Conservation (phyloP, 139 green algal species). For the Trebouxia sp. region DNA sequence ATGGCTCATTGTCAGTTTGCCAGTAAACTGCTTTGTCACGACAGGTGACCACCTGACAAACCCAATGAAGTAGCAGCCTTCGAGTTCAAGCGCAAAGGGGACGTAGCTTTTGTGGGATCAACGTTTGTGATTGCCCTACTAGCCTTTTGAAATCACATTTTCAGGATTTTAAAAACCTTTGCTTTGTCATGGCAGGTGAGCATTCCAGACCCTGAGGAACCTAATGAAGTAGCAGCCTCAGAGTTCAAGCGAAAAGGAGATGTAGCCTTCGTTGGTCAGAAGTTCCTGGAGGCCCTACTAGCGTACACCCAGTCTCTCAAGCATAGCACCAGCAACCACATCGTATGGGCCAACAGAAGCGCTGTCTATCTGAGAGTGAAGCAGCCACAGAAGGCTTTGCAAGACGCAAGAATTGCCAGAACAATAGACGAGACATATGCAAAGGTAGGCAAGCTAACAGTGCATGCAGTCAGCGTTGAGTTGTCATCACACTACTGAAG, state of each 20-base stretch:
- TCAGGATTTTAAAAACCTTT: neutral
- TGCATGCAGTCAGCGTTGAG: neutral
- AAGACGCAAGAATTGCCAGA: slow-evolving; percentile 43
- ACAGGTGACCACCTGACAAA: too few species aligned
- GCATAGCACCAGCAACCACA: slow-evolving; percentile 33
- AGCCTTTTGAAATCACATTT: neutral
- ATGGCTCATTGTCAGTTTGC: too few species aligned
- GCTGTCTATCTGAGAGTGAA: slow-evolving; percentile 39
- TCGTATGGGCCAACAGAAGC: slow-evolving; percentile 52
- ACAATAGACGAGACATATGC: slow-evolving; percentile 38
- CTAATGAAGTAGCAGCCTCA: slow-evolving; percentile 25
- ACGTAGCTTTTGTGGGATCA: slow-evolving; percentile 36
- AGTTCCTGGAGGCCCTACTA: neutral
- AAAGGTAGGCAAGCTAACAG: slow-evolving; percentile 30
- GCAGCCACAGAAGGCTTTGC: slow-evolving; percentile 32
- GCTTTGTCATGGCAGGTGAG: neutral
- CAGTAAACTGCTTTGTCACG: too few species aligned
- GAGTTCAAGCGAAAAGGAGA: slow-evolving; percentile 32
- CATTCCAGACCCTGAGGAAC: slow-evolving; percentile 10
- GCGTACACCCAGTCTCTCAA: slow-evolving; percentile 28
- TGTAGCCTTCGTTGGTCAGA: slow-evolving; percentile 31
- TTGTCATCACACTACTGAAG: neutral
- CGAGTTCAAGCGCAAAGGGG: slow-evolving; percentile 21
- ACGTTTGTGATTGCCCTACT: too few species aligned
- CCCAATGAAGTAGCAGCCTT: slow-evolving; percentile 8